Evolutionary conservation across 352 stramenopile genomes (phyloP).

Genomic region (Phytopythium sindhum): DNA sequence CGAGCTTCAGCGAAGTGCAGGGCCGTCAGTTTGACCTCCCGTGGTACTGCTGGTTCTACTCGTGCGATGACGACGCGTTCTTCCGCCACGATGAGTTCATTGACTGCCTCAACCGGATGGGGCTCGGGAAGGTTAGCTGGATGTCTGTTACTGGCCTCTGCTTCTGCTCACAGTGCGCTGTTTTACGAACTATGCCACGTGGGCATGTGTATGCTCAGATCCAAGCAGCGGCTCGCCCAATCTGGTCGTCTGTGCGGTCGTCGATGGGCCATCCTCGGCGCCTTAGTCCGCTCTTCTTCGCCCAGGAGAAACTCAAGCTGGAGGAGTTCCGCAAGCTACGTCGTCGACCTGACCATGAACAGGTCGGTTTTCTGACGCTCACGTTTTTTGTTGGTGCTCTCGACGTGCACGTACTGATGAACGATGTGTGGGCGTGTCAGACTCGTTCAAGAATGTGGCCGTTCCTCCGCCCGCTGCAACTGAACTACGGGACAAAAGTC

Average conservation of each 20-base stretch:
- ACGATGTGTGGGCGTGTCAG: not conserved
- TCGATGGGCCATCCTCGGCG: conserved; percentile 73
- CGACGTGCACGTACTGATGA: not conserved
- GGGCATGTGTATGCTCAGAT: conserved; percentile 22
- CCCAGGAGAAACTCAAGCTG: conserved; percentile 66
- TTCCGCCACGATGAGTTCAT: conserved; percentile 79
- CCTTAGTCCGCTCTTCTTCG: conserved; percentile 62
- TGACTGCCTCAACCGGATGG: conserved; percentile 63
- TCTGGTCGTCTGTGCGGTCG: conserved; percentile 72
- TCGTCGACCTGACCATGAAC: conserved; percentile 13
- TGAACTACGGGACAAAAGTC: conserved; percentile 22
- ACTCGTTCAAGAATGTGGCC: not conserved
- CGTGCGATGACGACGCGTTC: conserved; percentile 59
- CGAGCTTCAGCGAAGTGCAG: conserved; percentile 10
- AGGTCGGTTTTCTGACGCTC: not conserved
- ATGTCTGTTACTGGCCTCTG: not conserved
- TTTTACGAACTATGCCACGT: not conserved
- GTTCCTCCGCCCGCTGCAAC: conserved; percentile 5
- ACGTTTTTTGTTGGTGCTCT: not conserved
- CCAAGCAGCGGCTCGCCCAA: conserved; percentile 41
- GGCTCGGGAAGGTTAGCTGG: conserved; percentile 47
- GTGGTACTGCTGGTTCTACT: conserved; percentile 72
- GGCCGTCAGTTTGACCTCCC: conserved; percentile 48
- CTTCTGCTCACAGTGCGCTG: not conserved
- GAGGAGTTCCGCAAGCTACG: conserved; percentile 52